Evolutionary conservation across 345 rosid species (phyloP).

Genomic region (Rhodamnia argentea): DNA sequence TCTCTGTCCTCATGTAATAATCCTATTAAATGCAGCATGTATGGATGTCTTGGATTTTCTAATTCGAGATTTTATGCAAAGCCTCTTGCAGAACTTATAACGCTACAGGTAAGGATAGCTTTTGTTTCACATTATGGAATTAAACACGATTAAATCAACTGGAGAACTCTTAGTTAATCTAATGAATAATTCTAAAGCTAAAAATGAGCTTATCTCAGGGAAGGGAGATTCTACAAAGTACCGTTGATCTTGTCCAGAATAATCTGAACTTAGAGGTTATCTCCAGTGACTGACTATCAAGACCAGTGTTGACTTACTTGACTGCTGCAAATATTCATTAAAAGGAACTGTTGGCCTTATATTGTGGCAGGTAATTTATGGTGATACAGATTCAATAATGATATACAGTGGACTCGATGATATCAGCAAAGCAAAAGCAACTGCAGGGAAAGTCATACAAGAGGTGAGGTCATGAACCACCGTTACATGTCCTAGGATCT

Average conservation of each 20-base stretch:
- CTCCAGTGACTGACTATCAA: constrained; percentile 1
- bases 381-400: constrained; percentile 99
- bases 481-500: background rate
- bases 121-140: background rate
- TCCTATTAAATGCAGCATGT: constrained; percentile 56
- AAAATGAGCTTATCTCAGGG: constrained; percentile 37
- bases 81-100: constrained; percentile 95
- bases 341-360: constrained; percentile 14
- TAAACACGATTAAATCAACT: background rate
- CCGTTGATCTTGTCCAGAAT: constrained; percentile 93
- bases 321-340: background rate
- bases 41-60: constrained; percentile 98
- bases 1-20: constrained; percentile 3
- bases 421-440: constrained; percentile 61
- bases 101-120: constrained; percentile 55
- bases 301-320: background rate
- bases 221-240: constrained; percentile 91
- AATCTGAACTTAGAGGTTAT: constrained; percentile 81
- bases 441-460: constrained; percentile 78
- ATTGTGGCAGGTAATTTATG: constrained; percentile 73
- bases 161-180: background rate
- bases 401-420: constrained; percentile 90
- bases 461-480: constrained; percentile 44
- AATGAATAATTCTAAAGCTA: background rate
- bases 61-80: constrained; percentile 98